phyloP scores from a whole-genome alignment of 2,329 filamentous ascomycete genomes.

The Colletotrichum graminicola region DNA sequence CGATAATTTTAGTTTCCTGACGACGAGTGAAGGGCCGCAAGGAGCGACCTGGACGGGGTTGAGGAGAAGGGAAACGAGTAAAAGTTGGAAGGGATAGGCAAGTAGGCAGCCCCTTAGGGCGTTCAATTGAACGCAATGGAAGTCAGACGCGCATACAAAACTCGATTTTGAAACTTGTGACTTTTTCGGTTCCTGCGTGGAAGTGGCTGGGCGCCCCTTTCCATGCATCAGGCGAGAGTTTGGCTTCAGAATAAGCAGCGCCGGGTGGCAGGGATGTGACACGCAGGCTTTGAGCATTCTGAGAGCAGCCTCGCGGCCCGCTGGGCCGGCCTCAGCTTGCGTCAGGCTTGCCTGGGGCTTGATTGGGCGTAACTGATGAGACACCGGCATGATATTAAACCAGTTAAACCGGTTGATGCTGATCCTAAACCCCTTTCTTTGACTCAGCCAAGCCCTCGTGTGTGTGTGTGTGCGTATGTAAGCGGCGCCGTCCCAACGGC shows the following conservation, averaged over 20 bases:
- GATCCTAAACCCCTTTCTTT: neutral
- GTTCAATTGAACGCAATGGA: constrained; percentile 38
- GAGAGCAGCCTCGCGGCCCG: neutral
- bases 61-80: constrained; percentile 11
- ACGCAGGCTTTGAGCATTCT: constrained; percentile 7
- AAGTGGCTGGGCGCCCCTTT: neutral
- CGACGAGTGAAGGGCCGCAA: constrained; percentile 20
- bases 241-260: neutral
- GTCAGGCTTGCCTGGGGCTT: neutral
- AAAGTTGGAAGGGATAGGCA: constrained; percentile 36
- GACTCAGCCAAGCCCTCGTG: neutral
- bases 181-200: neutral
- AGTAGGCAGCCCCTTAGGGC: constrained; percentile 31
- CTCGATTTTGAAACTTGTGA: neutral
- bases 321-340: neutral
- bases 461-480: neutral
- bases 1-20: constrained; percentile 41
- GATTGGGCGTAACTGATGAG: constrained; percentile 20
- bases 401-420: neutral
- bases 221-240: neutral
- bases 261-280: constrained; percentile 9
- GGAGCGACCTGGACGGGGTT: neutral
- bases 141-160: constrained; percentile 14
- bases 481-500: neutral
- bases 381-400: constrained; percentile 9